Conservation (phyloP, 257 asterid genomes). For the Plectranthus barbatus region DNA sequence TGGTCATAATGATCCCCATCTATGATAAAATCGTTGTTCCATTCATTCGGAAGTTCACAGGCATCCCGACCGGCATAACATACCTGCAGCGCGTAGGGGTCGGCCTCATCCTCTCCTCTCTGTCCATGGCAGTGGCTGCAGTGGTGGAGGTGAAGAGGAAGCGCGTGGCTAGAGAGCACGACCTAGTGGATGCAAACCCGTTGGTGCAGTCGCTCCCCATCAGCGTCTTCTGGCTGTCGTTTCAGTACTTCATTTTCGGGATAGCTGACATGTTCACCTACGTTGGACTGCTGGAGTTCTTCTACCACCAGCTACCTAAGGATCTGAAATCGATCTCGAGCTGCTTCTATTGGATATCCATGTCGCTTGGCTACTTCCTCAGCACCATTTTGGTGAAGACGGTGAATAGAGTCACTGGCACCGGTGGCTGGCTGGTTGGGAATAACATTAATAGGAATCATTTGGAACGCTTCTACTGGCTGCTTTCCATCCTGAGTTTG, state of each 20-base stretch:
- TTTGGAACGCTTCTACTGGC: slow-evolving; percentile 56
- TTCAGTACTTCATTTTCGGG: slow-evolving; percentile 80
- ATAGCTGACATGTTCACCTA: slow-evolving; percentile 77
- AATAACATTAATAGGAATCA: slow-evolving; percentile 60
- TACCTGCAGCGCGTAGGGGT: slow-evolving; percentile 69
- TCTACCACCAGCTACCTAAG: slow-evolving; percentile 59
- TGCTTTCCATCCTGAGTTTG: slow-evolving; percentile 40
- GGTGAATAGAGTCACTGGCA: slow-evolving; percentile 49
- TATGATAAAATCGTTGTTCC: slow-evolving; percentile 60
- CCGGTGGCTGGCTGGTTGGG: slow-evolving; percentile 67
- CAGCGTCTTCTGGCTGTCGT: slow-evolving; percentile 62
- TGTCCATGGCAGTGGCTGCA: slow-evolving; percentile 67
- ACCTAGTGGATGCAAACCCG: slow-evolving; percentile 54
- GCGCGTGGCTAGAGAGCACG: slow-evolving; percentile 33
- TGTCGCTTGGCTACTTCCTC: slow-evolving; percentile 59
- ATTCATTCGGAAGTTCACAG: slow-evolving; percentile 39
- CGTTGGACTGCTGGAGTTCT: slow-evolving; percentile 68
- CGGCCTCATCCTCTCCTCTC: slow-evolving; percentile 53
- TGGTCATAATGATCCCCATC: slow-evolving; percentile 42
- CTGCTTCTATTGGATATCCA: slow-evolving; percentile 68
- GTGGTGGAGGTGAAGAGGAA: slow-evolving; percentile 55
- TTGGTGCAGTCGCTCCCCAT: slow-evolving; percentile 54
- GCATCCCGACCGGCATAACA: slow-evolving; percentile 61
- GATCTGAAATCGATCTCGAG: slow-evolving; percentile 59
- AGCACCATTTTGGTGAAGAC: slow-evolving; percentile 62